Evolutionary conservation across 768 basidiomycete species (phyloP).

Genomic region (Pleurotus tuoliensis): DNA sequence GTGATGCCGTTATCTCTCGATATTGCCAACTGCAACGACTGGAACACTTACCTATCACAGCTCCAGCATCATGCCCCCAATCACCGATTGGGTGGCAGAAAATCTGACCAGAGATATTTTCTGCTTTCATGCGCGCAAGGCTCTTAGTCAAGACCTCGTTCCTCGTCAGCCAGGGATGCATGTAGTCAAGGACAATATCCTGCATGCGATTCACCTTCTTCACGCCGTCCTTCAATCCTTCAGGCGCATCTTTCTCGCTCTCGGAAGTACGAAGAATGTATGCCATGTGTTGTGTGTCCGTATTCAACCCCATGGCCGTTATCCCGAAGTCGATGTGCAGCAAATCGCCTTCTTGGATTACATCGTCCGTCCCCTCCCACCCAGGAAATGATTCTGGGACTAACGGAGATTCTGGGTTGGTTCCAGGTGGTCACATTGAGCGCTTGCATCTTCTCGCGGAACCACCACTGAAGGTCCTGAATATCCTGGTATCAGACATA

Average conservation of each 20-base stretch:
- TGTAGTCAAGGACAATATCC: conserved; percentile 40
- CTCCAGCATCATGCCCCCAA: conserved; percentile 51
- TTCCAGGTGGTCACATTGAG: conserved; percentile 48
- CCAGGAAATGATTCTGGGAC: conserved; percentile 36
- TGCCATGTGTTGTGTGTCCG: conserved; percentile 54
- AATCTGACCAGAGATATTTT: conserved; percentile 44
- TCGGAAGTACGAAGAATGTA: conserved; percentile 41
- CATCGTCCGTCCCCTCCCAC: conserved; percentile 34
- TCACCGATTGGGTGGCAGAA: conserved; percentile 55
- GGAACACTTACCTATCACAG: conserved; percentile 37
- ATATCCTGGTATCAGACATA: background rate
- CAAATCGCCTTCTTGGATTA: conserved; percentile 44
- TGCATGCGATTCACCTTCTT: conserved; percentile 47
- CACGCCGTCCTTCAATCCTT: conserved; percentile 40
- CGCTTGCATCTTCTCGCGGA: conserved; percentile 45
- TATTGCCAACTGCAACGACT: background rate
- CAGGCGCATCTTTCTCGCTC: conserved; percentile 39
- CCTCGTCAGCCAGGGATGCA: conserved; percentile 43
- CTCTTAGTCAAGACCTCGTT: conserved; percentile 40
- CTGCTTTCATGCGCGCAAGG: conserved; percentile 38
- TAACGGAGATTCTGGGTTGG: conserved; percentile 48
- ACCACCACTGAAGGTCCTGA: conserved; percentile 54
- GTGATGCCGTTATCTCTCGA: background rate
- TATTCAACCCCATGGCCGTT: conserved; percentile 50
- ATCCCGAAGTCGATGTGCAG: conserved; percentile 56